Percentiles rank a stretch among this genome's conserved stretches.
These are phyloP conservation scores for Kuraishia capsulata DNA, from an alignment of 805 yeast genomes.

Conservation along the genomic window DNA sequence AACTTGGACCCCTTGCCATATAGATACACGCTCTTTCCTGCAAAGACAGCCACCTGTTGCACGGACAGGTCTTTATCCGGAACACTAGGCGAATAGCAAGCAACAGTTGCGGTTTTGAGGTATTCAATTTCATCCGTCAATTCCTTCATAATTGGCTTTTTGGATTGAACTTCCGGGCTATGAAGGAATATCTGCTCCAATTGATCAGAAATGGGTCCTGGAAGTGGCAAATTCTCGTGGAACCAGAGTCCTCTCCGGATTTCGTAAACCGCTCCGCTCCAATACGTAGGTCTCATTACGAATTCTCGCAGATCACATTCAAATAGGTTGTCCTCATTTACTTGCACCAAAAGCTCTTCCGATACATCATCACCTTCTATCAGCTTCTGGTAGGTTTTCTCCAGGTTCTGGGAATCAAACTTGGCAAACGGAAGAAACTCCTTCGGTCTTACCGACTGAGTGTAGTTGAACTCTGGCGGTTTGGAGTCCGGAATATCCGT, in stretches of 20 bases:
- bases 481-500: conserved; percentile 66
- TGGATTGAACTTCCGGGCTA: conserved; percentile 15
- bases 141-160: not conserved
- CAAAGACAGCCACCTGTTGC: conserved; percentile 19
- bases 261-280: conserved; percentile 84
- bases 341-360: conserved; percentile 31
- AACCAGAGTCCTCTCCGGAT: conserved; percentile 88
- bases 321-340: conserved; percentile 74
- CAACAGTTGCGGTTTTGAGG: not conserved
- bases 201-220: conserved; percentile 37
- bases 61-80: conserved; percentile 3
- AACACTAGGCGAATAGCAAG: not conserved
- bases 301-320: conserved; percentile 54
- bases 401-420: conserved; percentile 55
- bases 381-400: conserved; percentile 29
- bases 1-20: conserved; percentile 16
- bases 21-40: conserved; percentile 13
- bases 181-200: conserved; percentile 48
- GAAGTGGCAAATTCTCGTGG: conserved; percentile 27
- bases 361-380: conserved; percentile 2
- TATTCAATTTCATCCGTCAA: not conserved
- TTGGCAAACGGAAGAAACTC: conserved; percentile 62
- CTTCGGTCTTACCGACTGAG: conserved; percentile 37
- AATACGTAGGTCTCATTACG: conserved; percentile 61
- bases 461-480: conserved; percentile 52